phyloP scores from a whole-genome alignment of 305 asterid genomes.

The Fraxinus greggii region DNA sequence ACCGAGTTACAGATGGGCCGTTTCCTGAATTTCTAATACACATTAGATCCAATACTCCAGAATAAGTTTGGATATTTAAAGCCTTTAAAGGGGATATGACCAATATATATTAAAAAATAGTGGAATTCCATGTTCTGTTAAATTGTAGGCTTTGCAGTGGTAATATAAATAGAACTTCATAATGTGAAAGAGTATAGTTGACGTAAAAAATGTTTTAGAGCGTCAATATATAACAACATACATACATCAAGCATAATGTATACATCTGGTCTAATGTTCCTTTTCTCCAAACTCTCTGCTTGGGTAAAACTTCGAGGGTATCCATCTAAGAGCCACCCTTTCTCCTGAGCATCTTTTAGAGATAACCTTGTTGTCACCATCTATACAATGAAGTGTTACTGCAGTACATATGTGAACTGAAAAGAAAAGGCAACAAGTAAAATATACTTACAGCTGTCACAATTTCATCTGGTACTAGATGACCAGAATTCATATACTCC shows the following conservation, averaged over 20 bases:
- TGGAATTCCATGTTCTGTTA: neutral
- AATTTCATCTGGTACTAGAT: constrained; percentile 82
- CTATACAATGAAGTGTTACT: constrained; percentile 40
- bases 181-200: neutral
- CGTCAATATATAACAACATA: constrained; percentile 16
- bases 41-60: neutral
- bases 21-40: neutral
- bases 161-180: neutral
- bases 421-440: neutral
- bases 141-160: neutral
- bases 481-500: constrained; percentile 87
- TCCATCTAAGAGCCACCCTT: constrained; percentile 97
- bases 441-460: constrained; percentile 70
- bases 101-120: neutral
- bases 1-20: neutral
- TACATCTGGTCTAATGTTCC: constrained; percentile 71
- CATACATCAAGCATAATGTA: constrained; percentile 79
- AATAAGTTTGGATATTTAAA: neutral
- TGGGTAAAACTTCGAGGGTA: constrained; percentile 79
- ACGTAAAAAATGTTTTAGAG: neutral
- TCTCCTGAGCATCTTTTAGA: constrained; percentile 74
- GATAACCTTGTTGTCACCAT: constrained; percentile 83
- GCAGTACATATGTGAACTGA: constrained; percentile 17
- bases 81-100: neutral
- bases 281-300: constrained; percentile 82